phyloP scores from a whole-genome alignment of 805 yeast genomes.

The Blastobotrys peoriensis region DNA sequence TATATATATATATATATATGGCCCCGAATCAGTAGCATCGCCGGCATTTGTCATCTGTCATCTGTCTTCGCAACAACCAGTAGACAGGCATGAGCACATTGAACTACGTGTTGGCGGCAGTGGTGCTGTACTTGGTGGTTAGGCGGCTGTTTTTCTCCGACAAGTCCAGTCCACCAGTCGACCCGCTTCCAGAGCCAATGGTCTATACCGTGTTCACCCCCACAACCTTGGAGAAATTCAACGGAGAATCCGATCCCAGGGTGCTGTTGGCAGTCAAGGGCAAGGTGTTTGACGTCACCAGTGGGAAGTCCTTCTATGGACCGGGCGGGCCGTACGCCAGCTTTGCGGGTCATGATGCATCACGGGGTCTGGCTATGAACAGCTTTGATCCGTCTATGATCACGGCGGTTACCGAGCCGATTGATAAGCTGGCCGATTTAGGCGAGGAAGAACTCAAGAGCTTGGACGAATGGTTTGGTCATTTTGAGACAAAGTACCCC shows the following conservation, averaged over 20 bases:
- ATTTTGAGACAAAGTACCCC: constrained; percentile 76
- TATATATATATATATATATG: too few relatives aligned
- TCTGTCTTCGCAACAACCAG: too few relatives aligned
- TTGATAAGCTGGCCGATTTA: constrained; percentile 66
- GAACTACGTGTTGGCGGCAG: neutral
- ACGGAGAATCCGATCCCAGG: constrained; percentile 73
- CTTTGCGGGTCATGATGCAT: constrained; percentile 95
- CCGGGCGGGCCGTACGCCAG: constrained; percentile 93
- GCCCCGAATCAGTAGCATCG: too few relatives aligned
- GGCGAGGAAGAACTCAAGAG: constrained; percentile 54
- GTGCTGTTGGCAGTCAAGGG: constrained; percentile 87
- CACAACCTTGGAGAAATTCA: constrained; percentile 58
- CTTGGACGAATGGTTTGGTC: constrained; percentile 78
- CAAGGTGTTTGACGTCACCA: constrained; percentile 74
- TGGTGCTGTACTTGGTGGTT: neutral
- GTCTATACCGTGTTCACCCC: constrained; percentile 59
- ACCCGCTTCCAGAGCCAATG: constrained; percentile 22
- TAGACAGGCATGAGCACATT: too few relatives aligned
- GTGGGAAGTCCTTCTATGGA: constrained; percentile 81
- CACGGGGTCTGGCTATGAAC: constrained; percentile 83
- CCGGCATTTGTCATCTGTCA: too few relatives aligned
- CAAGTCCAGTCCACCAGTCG: neutral
- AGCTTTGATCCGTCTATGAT: constrained; percentile 69
- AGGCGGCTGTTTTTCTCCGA: constrained; percentile 1
- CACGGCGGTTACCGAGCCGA: constrained; percentile 65